Evolutionary conservation across 208 protist species (phyloP).

Genomic region (Leishmania lainsoni): DNA sequence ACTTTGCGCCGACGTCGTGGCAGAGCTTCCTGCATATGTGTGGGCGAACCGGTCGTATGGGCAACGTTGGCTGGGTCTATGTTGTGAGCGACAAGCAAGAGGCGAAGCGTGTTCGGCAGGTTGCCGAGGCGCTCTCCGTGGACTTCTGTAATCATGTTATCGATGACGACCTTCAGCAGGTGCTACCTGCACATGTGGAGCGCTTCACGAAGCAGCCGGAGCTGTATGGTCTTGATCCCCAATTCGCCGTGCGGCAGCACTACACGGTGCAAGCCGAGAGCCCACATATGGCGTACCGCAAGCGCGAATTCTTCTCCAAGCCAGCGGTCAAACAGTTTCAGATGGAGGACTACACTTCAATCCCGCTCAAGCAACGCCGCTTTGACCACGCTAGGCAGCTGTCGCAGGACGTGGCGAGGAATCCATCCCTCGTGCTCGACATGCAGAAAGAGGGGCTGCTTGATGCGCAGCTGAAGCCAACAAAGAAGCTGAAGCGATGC

Average conservation of each 20-base stretch:
- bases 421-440: conserved; percentile 53
- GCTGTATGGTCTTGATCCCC: conserved; percentile 82
- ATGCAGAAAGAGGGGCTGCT: conserved; percentile 62
- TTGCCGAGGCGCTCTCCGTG: conserved; percentile 64
- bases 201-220: conserved; percentile 66
- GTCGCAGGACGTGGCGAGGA: conserved; percentile 50
- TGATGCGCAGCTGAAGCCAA: conserved; percentile 50
- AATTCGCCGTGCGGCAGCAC: conserved; percentile 79
- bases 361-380: conserved; percentile 51
- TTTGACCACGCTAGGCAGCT: conserved; percentile 62
- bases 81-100: conserved; percentile 66
- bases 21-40: conserved; percentile 86
- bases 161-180: conserved; percentile 36
- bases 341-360: conserved; percentile 70
- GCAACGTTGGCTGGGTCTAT: conserved; percentile 88
- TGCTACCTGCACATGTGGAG: too few species aligned
- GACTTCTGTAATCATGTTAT: conserved; percentile 73
- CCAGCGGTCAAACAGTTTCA: conserved; percentile 65
- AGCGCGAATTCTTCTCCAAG: conserved; percentile 80
- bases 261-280: conserved; percentile 80
- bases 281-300: conserved; percentile 66
- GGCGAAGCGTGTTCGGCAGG: conserved; percentile 52
- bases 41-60: conserved; percentile 66
- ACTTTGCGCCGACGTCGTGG: conserved; percentile 70
- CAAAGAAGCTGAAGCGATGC: conserved; percentile 36